Conservation (phyloP, 2,329 filamentous ascomycete species). For the Thelonectria blattea region DNA sequence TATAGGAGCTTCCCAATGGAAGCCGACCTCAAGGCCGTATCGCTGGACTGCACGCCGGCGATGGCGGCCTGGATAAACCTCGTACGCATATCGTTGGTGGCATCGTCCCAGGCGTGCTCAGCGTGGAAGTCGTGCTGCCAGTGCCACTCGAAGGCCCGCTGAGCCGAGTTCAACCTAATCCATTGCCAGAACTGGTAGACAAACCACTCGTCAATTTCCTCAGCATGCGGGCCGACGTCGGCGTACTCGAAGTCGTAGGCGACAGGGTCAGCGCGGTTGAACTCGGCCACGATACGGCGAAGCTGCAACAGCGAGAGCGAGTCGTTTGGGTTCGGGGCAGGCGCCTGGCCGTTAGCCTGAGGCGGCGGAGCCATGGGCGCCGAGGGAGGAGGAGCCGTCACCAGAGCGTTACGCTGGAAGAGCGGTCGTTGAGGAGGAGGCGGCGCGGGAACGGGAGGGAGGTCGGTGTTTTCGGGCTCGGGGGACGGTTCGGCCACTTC, state of each 20-base stretch:
- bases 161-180: slow-evolving; percentile 75
- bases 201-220: slow-evolving; percentile 98
- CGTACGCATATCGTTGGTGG: slow-evolving; percentile 59
- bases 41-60: slow-evolving; percentile 49
- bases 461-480: slow-evolving; percentile 45
- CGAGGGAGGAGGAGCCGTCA: slow-evolving; percentile 30
- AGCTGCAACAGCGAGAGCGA: slow-evolving; percentile 79
- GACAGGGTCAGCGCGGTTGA: slow-evolving; percentile 70
- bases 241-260: slow-evolving; percentile 87
- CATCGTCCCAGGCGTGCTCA: slow-evolving; percentile 67
- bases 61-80: slow-evolving; percentile 65
- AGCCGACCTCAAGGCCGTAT: slow-evolving; percentile 56
- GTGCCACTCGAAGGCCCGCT: slow-evolving; percentile 76
- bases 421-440: slow-evolving; percentile 36
- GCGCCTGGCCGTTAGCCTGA: slow-evolving; percentile 22
- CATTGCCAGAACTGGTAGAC: slow-evolving; percentile 88
- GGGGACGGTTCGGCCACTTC: slow-evolving; percentile 42
- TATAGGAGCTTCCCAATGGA: slow-evolving; percentile 65
- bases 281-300: slow-evolving; percentile 74
- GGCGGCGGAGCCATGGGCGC: slow-evolving; percentile 39
- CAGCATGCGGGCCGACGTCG: slow-evolving; percentile 75
- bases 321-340: slow-evolving; percentile 60
- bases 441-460: slow-evolving; percentile 43
- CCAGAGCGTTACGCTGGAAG: slow-evolving; percentile 41
- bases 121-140: slow-evolving; percentile 64